phyloP scores from a whole-genome alignment of 192 early-diverging fungal species.

The Coemansia sp. region DNA sequence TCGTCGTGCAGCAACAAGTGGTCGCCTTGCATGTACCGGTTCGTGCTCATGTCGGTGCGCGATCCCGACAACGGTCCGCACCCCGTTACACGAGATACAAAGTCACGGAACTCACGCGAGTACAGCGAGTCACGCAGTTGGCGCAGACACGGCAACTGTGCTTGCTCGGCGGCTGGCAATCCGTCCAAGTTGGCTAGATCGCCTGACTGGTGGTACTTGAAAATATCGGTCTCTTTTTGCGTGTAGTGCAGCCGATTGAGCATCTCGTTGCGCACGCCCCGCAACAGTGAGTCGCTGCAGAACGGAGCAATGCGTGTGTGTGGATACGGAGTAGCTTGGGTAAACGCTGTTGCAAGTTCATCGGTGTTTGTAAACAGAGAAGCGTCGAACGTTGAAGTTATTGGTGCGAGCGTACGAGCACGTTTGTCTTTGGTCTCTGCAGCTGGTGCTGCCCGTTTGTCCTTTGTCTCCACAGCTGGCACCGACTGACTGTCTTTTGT shows the following conservation, averaged over 20 bases:
- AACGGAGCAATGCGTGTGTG: conserved; percentile 66
- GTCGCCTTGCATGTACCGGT: conserved; percentile 69
- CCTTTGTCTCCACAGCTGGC: no score
- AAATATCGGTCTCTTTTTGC: conserved; percentile 84
- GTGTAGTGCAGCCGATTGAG: conserved; percentile 65
- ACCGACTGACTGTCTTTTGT: no score
- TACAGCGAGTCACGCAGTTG: conserved; percentile 72
- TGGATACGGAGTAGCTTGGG: conserved; percentile 54
- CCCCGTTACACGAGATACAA: conserved; percentile 64
- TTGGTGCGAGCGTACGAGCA: no score
- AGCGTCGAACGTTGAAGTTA: no score
- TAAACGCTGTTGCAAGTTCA: neutral
- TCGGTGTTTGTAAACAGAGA: no score
- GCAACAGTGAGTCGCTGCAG: conserved; percentile 61
- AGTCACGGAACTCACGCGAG: conserved; percentile 69
- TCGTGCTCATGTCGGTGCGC: conserved; percentile 74
- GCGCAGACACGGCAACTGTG: conserved; percentile 58
- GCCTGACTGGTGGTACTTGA: conserved; percentile 78
- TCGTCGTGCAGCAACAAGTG: conserved; percentile 81
- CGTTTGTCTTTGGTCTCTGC: no score
- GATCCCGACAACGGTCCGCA: conserved; percentile 68
- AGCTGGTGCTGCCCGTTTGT: no score
- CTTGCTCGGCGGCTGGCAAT: conserved; percentile 59
- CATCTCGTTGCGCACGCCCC: conserved; percentile 66
- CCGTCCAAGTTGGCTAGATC: conserved; percentile 84